Percentiles rank a stretch among this genome's conserved stretches.
These are phyloP conservation scores for Jackrogersella minutella DNA, from an alignment of 495 filamentous ascomycete species.

Conservation along the genomic window DNA sequence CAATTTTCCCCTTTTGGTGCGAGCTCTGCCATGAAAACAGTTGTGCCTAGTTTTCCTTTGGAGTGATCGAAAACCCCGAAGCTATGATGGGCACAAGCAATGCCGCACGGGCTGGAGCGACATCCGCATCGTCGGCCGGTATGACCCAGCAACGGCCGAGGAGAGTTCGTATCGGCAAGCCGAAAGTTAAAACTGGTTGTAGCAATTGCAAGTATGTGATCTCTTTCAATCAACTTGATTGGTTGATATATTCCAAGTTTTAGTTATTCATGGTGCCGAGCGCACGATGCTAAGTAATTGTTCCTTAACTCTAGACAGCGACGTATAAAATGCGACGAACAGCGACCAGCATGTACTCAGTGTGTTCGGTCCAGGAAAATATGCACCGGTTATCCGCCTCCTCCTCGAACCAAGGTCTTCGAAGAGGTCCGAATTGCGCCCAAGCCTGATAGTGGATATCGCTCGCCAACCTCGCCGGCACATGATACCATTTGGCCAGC, in stretches of 20 bases:
- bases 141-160: conserved; percentile 37
- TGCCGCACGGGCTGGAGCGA: conserved; percentile 7
- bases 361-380: conserved; percentile 60
- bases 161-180: conserved; percentile 55
- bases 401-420: conserved; percentile 51
- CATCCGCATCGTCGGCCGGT: conserved; percentile 9
- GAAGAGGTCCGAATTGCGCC: conserved; percentile 56
- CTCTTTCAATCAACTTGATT: conserved; percentile 4
- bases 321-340: conserved; percentile 73
- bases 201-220: conserved; percentile 64
- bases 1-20: not conserved
- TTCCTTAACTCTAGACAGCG: conserved; percentile 56
- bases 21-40: conserved; percentile 21
- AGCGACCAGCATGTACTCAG: conserved; percentile 63
- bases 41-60: not conserved
- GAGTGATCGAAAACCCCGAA: conserved; percentile 12
- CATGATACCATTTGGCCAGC: conserved; percentile 1
- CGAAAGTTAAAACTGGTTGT: conserved; percentile 64
- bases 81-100: conserved; percentile 20
- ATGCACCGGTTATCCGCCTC: conserved; percentile 62
- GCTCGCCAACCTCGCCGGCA: conserved; percentile 23
- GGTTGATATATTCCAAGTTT: conserved; percentile 6
- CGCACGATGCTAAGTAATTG: conserved; percentile 26
- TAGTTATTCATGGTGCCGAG: conserved; percentile 17
- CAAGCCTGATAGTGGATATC: conserved; percentile 44